Conservation (phyloP, 2,329 filamentous ascomycete species). For the Chlorencoelia australis region DNA sequence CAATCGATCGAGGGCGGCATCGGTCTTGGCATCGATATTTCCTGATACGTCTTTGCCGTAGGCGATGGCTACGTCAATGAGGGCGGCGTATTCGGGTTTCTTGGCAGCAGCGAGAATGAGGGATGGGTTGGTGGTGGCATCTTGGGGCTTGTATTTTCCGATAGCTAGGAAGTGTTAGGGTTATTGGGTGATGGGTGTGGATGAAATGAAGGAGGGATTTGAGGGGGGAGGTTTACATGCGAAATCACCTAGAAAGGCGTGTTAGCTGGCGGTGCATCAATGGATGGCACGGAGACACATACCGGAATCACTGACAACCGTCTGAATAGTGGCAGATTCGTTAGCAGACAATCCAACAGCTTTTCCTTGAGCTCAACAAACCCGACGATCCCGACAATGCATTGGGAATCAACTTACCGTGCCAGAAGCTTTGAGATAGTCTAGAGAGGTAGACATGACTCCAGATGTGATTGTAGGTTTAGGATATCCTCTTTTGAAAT, state of each 20-base stretch:
- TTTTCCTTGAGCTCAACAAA: background rate
- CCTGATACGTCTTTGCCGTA: constrained; percentile 73
- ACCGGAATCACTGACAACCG: constrained; percentile 96
- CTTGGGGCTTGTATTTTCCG: constrained; percentile 99
- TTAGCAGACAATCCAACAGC: constrained; percentile 5
- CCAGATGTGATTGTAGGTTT: constrained; percentile 6
- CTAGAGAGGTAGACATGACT: constrained; percentile 77
- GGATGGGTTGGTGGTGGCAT: constrained; percentile 99
- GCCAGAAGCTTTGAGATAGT: constrained; percentile 94
- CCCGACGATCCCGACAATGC: constrained; percentile 1
- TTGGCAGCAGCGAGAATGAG: constrained; percentile 97
- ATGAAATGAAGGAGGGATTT: constrained; percentile 1
- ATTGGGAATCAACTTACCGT: constrained; percentile 58
- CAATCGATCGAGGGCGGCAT: constrained; percentile 82
- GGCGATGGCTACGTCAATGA: constrained; percentile 76
- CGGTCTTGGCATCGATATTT: constrained; percentile 70
- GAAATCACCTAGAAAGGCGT: constrained; percentile 54
- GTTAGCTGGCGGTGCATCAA: constrained; percentile 14
- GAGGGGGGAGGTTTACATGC: constrained; percentile 48
- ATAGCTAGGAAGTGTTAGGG: constrained; percentile 52
- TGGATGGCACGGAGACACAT: constrained; percentile 30
- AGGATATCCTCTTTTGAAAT: constrained; percentile 10
- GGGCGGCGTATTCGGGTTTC: constrained; percentile 88
- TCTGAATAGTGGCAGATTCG: constrained; percentile 40
- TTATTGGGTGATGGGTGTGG: constrained; percentile 5